Evolutionary conservation across 495 filamentous ascomycete genomes (phyloP), one percentile per base, ranked within the genome.

Genomic region (Penicillium fimorum): DNA sequence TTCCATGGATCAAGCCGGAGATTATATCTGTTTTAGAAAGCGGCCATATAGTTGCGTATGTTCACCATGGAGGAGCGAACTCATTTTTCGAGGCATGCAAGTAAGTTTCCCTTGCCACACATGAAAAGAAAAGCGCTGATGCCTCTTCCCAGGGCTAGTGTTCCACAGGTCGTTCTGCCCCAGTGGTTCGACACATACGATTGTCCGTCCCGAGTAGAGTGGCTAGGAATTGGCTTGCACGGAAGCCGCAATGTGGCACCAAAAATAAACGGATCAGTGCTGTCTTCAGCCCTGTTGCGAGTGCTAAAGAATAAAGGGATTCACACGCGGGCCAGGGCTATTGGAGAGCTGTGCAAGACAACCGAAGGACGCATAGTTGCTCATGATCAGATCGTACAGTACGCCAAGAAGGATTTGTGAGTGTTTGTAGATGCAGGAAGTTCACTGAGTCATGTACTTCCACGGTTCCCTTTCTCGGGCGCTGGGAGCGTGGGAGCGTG

Each of bases 41-140:
- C 0, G 77, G 77, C 0, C 59, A 75, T 30, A 71, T 82, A n/a
- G 61, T 76, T 20, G 71, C 70, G 18, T 76, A 71, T 27, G 77
- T 82, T 5, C 78, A 82, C 50, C 80, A 83, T 57, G 80, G 80
- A 5, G 79, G 80, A 22, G 71, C 77, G 0, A 80, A 80, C 37
- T 79, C 73, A n/a, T 83, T 72, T 47, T 76, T 79, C 51, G 80
- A 83, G 56, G 78, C 76, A 2, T 71, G 80, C 44, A 73, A 73
- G 78, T 83, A 68, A 55, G 71, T 71, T 27, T 18, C 24, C n/a
- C 7, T 8, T 8, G 1, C 32, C 18, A 9, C 9, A 18, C 17
- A 10, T 10, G 9, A 6, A 10, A 11, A 4, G 11, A 13, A 10
- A 27, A 2, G n/a, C 27, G 44, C 53, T 60, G 8, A 56, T 53